Percentiles rank a stretch among this genome's conserved stretches.
Conservation (phyloP, 2,329 filamentous ascomycete genomes). For the Colletotrichum melonis region DNA sequence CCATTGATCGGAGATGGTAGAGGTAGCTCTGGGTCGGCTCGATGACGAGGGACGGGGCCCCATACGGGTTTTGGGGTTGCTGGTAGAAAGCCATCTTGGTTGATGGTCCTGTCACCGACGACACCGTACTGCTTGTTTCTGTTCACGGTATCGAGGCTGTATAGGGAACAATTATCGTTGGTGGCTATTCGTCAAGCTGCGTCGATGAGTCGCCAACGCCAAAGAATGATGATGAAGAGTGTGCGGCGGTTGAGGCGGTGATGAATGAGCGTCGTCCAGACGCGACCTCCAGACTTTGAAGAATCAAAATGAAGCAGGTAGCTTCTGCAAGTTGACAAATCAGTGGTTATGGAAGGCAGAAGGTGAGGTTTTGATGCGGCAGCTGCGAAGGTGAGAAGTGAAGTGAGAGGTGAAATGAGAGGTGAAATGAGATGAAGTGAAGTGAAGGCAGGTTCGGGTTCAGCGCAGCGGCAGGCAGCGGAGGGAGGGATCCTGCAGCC, state of each 20-base stretch:
- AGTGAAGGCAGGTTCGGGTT: background rate
- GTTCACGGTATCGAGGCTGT: background rate
- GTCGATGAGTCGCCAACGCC: background rate
- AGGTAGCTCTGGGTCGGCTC: conserved; percentile 37
- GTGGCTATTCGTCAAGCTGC: background rate
- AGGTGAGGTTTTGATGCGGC: background rate
- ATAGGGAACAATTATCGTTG: background rate
- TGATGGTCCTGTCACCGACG: background rate
- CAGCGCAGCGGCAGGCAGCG: background rate
- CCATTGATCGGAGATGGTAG: conserved; percentile 35
- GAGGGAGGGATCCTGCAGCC: background rate
- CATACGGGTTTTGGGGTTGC: conserved; percentile 16
- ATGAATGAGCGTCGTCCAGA: no score
- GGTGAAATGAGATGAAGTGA: background rate
- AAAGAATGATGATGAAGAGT: background rate
- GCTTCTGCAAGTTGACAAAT: background rate
- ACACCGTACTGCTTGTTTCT: background rate
- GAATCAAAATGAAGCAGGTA: background rate
- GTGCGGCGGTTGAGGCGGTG: background rate
- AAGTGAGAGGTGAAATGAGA: background rate
- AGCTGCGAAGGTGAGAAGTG: background rate
- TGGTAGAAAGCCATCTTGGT: conserved; percentile 7
- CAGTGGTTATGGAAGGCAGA: background rate
- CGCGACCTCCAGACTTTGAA: background rate
- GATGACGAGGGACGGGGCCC: conserved; percentile 30